Percentiles rank a stretch among this genome's conserved stretches.
Conservation (phyloP, 148 eudicot genomes). For the Chenopodium album region DNA sequence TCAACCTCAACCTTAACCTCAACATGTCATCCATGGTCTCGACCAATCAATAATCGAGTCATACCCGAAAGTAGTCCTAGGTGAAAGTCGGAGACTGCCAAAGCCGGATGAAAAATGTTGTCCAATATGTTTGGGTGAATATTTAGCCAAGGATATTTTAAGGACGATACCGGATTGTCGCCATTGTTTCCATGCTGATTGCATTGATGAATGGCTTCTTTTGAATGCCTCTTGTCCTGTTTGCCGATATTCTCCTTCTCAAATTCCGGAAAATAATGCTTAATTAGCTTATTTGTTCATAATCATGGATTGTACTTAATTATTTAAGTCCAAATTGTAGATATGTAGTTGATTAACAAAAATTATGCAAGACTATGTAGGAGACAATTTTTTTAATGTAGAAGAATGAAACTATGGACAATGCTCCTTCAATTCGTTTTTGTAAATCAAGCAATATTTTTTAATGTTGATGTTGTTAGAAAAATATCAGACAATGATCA, state of each 20-base stretch:
- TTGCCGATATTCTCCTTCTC: slow-evolving; percentile 42
- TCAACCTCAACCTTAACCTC: neutral
- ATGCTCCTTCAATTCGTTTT: no score
- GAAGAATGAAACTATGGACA: no score
- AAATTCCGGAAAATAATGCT: neutral
- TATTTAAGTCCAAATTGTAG: no score
- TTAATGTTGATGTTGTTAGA: no score
- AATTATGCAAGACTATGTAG: no score
- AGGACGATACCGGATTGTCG: slow-evolving; percentile 51
- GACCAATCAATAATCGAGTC: slow-evolving; percentile 27
- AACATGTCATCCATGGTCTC: neutral
- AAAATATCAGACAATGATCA: no score
- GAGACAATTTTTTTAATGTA: no score
- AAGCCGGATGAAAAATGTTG: slow-evolving; percentile 45
- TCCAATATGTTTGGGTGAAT: slow-evolving; percentile 60
- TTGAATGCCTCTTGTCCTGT: slow-evolving; percentile 58
- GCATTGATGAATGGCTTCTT: slow-evolving; percentile 66
- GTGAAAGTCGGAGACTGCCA: slow-evolving; percentile 56
- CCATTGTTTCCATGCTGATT: slow-evolving; percentile 63
- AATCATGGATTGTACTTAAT: no score
- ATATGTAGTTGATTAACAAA: no score
- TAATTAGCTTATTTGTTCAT: neutral
- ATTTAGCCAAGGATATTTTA: slow-evolving; percentile 46
- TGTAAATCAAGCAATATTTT: no score
- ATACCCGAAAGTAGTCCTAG: slow-evolving; percentile 50